Evolutionary conservation across 768 basidiomycete species (phyloP), one percentile per base, ranked within the genome.

Genomic region (Leccinellum luteum): DNA sequence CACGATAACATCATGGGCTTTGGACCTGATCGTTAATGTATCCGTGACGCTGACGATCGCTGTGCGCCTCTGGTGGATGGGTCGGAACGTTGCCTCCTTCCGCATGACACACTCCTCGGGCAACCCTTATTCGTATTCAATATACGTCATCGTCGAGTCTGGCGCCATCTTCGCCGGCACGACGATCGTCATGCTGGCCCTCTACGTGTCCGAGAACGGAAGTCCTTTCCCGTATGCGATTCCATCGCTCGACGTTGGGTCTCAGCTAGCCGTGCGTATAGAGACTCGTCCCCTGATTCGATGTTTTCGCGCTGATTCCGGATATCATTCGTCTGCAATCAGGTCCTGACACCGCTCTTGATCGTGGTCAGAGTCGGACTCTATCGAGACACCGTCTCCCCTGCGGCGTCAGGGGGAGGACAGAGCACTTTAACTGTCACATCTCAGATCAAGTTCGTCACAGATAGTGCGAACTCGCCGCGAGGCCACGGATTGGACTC

Each of bases 31-130:
- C 17, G 27, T 69, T 25, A 69, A 69, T 12, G 57, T 62, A 17
- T 50, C 41, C 4, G 63, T 66, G 32, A 69, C 67, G 7, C n/a
- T 62, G 43, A 64, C 63, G 12, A 67, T 69, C 19, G 66, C 63
- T 15, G 51, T 15, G 6, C 52, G 65, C 3, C 60, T 64, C 32
- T 68, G 67, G 67, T 64, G 57, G 57, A 52, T 56, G 38, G 63
- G 58, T 19, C 54, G 52, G 19, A 56, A 54, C 8, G 53, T 58
- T 21, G 44, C 61, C 7, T 55, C 61, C 41, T 50, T 59, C 19
- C 51, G 49, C 6, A 14, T 6, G 1, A 15, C 28, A 21, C 52
- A 61, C 25, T 52, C 57, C 21, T 35, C 54, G 2, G 48, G 35
- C 8, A 60, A 56, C 50, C 58, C 54, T 9, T 64, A 64, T 31